These are phyloP conservation scores for Inga leiocalycina DNA, from an alignment of 306 rosid species.

Conservation along the genomic window DNA sequence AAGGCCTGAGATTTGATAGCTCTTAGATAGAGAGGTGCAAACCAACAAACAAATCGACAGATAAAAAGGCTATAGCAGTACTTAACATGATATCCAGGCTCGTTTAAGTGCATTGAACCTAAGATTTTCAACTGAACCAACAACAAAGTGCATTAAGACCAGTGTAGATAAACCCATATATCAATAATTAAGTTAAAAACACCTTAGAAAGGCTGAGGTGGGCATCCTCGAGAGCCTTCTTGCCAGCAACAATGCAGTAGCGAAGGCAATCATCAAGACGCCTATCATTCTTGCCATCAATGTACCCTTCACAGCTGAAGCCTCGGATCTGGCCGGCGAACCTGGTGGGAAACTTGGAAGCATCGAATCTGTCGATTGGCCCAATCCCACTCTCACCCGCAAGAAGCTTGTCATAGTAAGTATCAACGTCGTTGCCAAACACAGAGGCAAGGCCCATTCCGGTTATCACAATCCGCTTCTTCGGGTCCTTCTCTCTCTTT, in stretches of 20 bases:
- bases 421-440: slow-evolving; percentile 78
- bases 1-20: neutral
- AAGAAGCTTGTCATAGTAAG: slow-evolving; percentile 83
- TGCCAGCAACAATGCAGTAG: slow-evolving; percentile 91
- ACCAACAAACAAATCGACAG: neutral
- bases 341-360: slow-evolving; percentile 91
- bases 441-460: slow-evolving; percentile 93
- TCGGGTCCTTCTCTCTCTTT: slow-evolving; percentile 82
- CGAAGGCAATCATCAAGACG: slow-evolving; percentile 90
- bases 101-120: neutral
- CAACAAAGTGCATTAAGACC: neutral
- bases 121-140: neutral
- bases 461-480: slow-evolving; percentile 91
- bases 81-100: neutral
- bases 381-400: slow-evolving; percentile 85
- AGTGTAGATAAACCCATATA: neutral
- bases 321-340: slow-evolving; percentile 95
- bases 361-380: slow-evolving; percentile 80
- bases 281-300: slow-evolving; percentile 93
- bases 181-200: neutral
- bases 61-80: neutral
- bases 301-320: slow-evolving; percentile 78
- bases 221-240: slow-evolving; percentile 85
- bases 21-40: neutral
- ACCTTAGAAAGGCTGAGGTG: slow-evolving; percentile 79